A percentile compares a stretch with the other conserved stretches of the same genome.
These are phyloP conservation scores for Wallacemonas sp. DNA, from an alignment of 208 protist species.

Conservation along the genomic window DNA sequence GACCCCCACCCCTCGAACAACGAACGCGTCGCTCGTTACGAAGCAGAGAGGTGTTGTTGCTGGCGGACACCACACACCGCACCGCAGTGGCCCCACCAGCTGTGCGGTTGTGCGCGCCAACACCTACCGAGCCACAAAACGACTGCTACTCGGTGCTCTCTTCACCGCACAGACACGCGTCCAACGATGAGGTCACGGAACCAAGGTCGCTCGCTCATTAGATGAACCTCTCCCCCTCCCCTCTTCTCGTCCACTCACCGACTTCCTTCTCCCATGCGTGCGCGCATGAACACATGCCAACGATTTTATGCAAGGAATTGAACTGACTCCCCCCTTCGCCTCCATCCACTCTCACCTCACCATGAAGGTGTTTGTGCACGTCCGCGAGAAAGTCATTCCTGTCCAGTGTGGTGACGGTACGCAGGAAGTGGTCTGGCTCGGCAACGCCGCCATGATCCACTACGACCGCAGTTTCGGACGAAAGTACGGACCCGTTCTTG, in stretches of 20 bases:
- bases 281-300: not conserved
- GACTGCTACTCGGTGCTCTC: not conserved
- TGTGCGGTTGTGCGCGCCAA: no score
- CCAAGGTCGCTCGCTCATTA: no score
- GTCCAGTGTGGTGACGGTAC: conserved; percentile 87
- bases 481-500: conserved; percentile 56
- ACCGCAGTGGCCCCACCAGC: no score
- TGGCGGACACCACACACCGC: conserved; percentile 4
- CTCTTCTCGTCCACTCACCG: no score
- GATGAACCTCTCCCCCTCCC: no score
- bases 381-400: conserved; percentile 78
- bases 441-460: conserved; percentile 86
- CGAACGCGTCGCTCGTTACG: no score
- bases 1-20: no score
- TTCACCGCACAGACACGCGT: not conserved
- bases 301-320: not conserved
- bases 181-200: not conserved
- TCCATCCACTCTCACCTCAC: not conserved
- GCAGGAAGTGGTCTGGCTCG: conserved; percentile 81
- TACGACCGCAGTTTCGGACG: conserved; percentile 80
- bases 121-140: no score
- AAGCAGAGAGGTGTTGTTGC: conserved; percentile 4
- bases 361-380: conserved; percentile 85
- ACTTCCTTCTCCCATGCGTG: no score
- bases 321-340: not conserved